Evolutionary conservation across 208 protist genomes (phyloP).

Genomic region (Trichomonas vaginalis): DNA sequence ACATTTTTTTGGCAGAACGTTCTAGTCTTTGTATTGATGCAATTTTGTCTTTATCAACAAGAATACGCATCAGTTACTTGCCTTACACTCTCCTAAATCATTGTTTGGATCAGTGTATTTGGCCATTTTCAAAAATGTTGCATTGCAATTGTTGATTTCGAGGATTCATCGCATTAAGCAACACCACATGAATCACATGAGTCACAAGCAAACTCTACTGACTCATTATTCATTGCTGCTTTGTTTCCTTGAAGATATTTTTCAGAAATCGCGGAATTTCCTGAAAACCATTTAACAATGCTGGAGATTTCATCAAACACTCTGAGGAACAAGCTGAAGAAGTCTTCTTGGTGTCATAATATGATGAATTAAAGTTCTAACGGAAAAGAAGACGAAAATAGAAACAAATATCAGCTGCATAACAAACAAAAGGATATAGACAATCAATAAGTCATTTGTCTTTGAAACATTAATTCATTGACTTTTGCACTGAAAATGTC

Average conservation of each 20-base stretch:
- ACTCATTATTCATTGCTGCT: not conserved
- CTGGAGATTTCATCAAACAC: not conserved
- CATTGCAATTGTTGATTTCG: not conserved
- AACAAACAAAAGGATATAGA: not conserved
- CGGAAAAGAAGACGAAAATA: not conserved
- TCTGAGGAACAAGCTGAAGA: not conserved
- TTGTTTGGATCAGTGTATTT: not conserved
- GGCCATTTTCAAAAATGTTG: not conserved
- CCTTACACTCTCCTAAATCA: no score
- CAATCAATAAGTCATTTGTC: not conserved
- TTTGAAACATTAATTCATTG: not conserved
- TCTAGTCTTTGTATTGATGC: not conserved
- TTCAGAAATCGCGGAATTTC: not conserved
- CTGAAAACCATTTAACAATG: not conserved
- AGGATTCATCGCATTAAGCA: not conserved
- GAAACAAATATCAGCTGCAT: not conserved
- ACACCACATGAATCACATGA: not conserved
- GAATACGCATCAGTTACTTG: not conserved
- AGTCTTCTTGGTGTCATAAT: not conserved
- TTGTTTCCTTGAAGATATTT: not conserved
- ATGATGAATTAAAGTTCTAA: not conserved
- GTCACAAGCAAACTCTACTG: not conserved
- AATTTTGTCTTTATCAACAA: not conserved
- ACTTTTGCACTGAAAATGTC: not conserved
- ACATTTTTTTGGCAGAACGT: not conserved